Conservation (phyloP, 2,329 filamentous ascomycete genomes). For the Parastagonospora nodorum region DNA sequence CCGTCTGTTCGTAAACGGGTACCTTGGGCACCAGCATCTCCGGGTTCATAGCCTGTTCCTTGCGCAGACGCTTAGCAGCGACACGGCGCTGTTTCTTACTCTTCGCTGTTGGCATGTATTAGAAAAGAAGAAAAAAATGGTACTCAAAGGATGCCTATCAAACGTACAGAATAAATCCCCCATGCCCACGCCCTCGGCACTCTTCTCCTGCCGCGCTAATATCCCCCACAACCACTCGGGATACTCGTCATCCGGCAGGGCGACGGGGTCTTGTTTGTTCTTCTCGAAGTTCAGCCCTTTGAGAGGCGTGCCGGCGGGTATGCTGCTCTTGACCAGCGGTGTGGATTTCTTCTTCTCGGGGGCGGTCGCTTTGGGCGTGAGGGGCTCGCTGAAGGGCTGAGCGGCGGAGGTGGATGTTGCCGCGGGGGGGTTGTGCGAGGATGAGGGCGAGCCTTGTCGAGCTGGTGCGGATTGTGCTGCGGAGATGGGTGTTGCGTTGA, state of each 20-base stretch:
- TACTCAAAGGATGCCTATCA: too few relatives aligned
- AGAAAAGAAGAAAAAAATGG: too few relatives aligned
- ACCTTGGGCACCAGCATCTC: slow-evolving; percentile 67
- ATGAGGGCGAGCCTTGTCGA: slow-evolving; percentile 26
- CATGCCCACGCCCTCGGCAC: slow-evolving; percentile 58
- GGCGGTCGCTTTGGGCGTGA: slow-evolving; percentile 34
- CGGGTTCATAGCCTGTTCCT: slow-evolving; percentile 67
- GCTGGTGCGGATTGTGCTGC: slow-evolving; percentile 29
- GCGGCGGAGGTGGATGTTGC: slow-evolving; percentile 53
- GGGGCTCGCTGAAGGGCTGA: slow-evolving; percentile 52
- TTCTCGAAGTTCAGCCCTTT: slow-evolving; percentile 80
- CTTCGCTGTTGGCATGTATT: too few relatives aligned
- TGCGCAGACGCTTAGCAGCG: slow-evolving; percentile 70
- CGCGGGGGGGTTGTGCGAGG: slow-evolving; percentile 42
- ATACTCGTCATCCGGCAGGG: slow-evolving; percentile 75
- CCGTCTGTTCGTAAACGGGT: slow-evolving; percentile 75
- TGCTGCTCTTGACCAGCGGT: slow-evolving; percentile 51
- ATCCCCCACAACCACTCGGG: slow-evolving; percentile 80
- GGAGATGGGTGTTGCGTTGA: slow-evolving; percentile 33
- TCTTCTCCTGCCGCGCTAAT: slow-evolving; percentile 65
- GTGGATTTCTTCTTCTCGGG: slow-evolving; percentile 36
- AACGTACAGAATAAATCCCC: slow-evolving; percentile 81
- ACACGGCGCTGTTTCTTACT: slow-evolving; percentile 79
- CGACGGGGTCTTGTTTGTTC: slow-evolving; percentile 72
- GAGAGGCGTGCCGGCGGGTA: slow-evolving; percentile 71